Conservation (phyloP, 2,329 filamentous ascomycete species). For the Sclerotinia minor region DNA sequence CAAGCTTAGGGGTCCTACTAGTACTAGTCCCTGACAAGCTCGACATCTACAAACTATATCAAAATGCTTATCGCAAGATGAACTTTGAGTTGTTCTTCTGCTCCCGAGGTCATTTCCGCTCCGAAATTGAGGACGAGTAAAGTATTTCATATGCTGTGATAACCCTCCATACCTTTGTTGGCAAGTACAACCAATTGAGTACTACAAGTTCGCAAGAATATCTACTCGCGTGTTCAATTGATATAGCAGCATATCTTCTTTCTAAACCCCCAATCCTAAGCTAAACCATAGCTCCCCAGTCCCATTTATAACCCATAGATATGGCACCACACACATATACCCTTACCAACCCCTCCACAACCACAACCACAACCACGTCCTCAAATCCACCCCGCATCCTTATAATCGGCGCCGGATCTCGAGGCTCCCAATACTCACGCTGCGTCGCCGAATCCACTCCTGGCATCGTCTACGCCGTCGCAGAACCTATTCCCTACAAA, state of each 20-base stretch:
- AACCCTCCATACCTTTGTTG: conserved; percentile 1
- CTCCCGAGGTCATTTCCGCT: not conserved
- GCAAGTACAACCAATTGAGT: not conserved
- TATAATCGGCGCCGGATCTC: conserved; percentile 79
- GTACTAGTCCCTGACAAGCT: not conserved
- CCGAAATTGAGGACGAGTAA: not conserved
- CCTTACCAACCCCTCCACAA: conserved; percentile 8
- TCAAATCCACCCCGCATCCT: conserved; percentile 63
- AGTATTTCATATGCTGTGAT: not conserved
- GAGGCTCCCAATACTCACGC: conserved; percentile 72
- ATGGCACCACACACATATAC: conserved; percentile 40
- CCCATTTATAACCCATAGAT: not conserved
- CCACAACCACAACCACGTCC: conserved; percentile 31
- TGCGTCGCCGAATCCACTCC: conserved; percentile 65
- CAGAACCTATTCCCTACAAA: conserved; percentile 79
- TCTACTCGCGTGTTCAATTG: not conserved
- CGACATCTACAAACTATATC: not conserved
- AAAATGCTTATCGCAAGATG: not conserved
- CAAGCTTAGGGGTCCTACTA: not conserved
- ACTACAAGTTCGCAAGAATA: not conserved
- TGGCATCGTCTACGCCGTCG: conserved; percentile 73
- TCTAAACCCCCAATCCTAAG: not conserved
- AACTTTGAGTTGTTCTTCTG: not conserved
- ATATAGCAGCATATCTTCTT: not conserved
- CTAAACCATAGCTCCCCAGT: not conserved